Evolutionary conservation across 306 rosid genomes (phyloP).

Genomic region (Lotus japonicus): DNA sequence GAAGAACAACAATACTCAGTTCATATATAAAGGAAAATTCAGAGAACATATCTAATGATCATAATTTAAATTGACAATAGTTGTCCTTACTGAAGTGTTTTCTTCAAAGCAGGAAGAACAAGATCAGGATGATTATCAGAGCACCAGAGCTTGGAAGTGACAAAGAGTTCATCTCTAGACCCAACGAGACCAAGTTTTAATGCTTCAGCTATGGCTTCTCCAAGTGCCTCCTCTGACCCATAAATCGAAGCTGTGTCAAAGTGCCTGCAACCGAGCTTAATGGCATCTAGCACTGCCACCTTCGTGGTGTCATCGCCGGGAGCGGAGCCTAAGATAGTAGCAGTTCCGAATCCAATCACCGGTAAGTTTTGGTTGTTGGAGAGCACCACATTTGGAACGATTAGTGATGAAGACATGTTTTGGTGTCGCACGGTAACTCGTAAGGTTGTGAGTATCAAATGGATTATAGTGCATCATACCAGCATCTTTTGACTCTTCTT

Average conservation of each 20-base stretch:
- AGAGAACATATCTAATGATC: too few species aligned
- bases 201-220: constrained; percentile 25
- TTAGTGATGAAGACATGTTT: neutral
- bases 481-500: too few species aligned
- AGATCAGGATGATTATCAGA: neutral
- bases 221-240: constrained; percentile 12
- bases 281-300: constrained; percentile 9
- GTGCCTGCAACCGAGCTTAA: constrained; percentile 20
- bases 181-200: constrained; percentile 10
- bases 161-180: constrained; percentile 16
- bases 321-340: neutral
- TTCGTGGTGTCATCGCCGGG: neutral
- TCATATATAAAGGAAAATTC: too few species aligned
- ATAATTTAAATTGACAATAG: too few species aligned
- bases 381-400: neutral
- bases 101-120: constrained; percentile 9
- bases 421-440: too few species aligned
- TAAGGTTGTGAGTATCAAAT: too few species aligned
- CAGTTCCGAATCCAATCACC: constrained; percentile 17
- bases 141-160: constrained; percentile 30
- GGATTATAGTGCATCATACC: too few species aligned
- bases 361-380: neutral
- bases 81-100: constrained; percentile 13
- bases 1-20: too few species aligned
- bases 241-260: constrained; percentile 12